Base-by-base conservation (phyloP, 495 filamentous ascomycete species). In the Talaromyces proteolyticus region DNA sequence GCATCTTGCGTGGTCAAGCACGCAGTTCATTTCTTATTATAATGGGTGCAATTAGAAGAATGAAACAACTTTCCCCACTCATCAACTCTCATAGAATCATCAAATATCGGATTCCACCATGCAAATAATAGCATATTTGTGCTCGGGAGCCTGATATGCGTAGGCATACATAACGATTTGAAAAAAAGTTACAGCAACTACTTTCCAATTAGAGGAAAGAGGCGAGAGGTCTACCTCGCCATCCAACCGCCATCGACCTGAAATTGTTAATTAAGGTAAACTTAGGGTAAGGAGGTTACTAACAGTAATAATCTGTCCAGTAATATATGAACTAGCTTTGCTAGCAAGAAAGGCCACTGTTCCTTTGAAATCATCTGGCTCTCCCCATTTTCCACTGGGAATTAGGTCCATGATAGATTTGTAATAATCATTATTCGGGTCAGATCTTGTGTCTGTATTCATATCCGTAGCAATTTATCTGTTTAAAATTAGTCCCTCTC, bases 291-390 rank as follows among this genome's bases (percentile, higher is more conserved):
- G 4, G 4, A 2, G 8, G 2, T 16, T 43, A 25, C 43, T 45
- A 21, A 45, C 43, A 21, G 17, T 18, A 29, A 86, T 72, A 64
- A 88, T 82, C 53, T 75, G 68, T 22, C 87, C 88, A 6, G 87
- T 91, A 80, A 89, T 86, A 67, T 85, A 92, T 40, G 68, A 66
- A 21, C 75, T 80, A 7, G 85, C 78, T 50, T 90, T 84, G 34
- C 81, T 85, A 4, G 84, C 85, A 44, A 91, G 72, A 73, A 85
- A 89, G 44, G 89, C 80, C 7, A 49, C 42, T 12, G 44, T 42
- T 16, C 52, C 55, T 8, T 52, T 52, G 11, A 57, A 18, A 24
- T 57, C 55, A 20, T 48, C 51, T 3, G 55, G 55, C 14, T 19
- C 39, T 8, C 50, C 54, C 44, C 49, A 52, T 48, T 42, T 57